phyloP scores from a whole-genome alignment of 2,329 filamentous ascomycete genomes.

The Fusarium sp. region DNA sequence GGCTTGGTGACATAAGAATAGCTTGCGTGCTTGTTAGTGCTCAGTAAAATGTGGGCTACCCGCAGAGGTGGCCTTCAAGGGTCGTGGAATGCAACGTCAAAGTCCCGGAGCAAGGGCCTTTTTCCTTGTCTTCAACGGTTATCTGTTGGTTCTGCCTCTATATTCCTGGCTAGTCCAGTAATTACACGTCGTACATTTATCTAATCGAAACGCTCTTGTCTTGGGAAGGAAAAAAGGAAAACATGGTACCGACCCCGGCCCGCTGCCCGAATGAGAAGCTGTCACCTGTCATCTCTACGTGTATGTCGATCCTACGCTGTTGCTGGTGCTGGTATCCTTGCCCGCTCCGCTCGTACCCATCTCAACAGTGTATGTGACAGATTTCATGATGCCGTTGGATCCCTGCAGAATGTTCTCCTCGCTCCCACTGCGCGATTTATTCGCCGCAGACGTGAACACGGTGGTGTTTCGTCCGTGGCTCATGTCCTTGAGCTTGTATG shows the following conservation, averaged over 20 bases:
- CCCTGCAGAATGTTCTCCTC: constrained; percentile 54
- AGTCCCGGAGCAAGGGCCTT: constrained; percentile 1
- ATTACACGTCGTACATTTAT: constrained; percentile 8
- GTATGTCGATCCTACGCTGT: background rate
- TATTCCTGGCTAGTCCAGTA: background rate
- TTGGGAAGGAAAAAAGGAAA: background rate
- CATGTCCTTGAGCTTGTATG: constrained; percentile 54
- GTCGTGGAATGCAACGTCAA: background rate
- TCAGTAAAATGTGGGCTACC: background rate
- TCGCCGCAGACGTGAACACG: constrained; percentile 42
- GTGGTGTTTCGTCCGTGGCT: constrained; percentile 48
- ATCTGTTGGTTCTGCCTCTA: background rate
- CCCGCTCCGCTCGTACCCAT: constrained; percentile 46
- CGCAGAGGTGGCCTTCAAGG: background rate
- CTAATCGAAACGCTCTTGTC: background rate
- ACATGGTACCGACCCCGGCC: background rate
- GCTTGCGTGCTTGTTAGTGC: background rate
- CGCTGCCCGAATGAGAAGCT: background rate
- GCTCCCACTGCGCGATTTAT: constrained; percentile 46
- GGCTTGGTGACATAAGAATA: background rate
- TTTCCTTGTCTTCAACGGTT: background rate
- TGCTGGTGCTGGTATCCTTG: background rate
- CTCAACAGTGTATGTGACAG: constrained; percentile 55
- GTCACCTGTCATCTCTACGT: background rate
- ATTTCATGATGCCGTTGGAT: constrained; percentile 55